Percentiles rank a stretch among this genome's conserved stretches.
Evolutionary conservation across 2,329 filamentous ascomycete species (phyloP).

Genomic region (Cylindrodendrum hubeiense): DNA sequence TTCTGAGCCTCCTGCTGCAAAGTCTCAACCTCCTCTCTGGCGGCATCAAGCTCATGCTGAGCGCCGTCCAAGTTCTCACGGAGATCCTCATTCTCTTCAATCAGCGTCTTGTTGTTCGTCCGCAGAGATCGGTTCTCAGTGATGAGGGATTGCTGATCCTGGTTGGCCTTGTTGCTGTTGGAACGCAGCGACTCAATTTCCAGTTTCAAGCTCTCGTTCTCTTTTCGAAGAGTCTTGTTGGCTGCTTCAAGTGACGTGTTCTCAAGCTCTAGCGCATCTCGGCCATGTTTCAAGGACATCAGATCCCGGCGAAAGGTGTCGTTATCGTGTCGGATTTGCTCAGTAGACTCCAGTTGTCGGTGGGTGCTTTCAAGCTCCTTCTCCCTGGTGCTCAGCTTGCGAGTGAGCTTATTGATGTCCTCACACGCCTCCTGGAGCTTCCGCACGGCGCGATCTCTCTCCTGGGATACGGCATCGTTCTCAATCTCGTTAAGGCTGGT

Average conservation of each 20-base stretch:
- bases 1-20: conserved; percentile 53
- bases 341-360: conserved; percentile 55
- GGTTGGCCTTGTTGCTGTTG: conserved; percentile 56
- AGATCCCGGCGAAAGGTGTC: conserved; percentile 57
- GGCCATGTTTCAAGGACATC: conserved; percentile 53
- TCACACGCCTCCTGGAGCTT: conserved; percentile 72
- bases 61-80: conserved; percentile 55
- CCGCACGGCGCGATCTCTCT: conserved; percentile 74
- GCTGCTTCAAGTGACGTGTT: conserved; percentile 56
- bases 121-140: conserved; percentile 61
- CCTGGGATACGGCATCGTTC: conserved; percentile 71
- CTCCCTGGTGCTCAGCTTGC: conserved; percentile 55
- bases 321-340: conserved; percentile 54
- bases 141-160: conserved; percentile 57
- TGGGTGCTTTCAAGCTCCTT: conserved; percentile 58
- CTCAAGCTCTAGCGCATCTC: conserved; percentile 54
- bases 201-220: conserved; percentile 51
- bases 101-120: conserved; percentile 54
- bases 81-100: conserved; percentile 59
- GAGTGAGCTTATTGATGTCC: conserved; percentile 64
- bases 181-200: conserved; percentile 57
- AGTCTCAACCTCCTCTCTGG: conserved; percentile 55
- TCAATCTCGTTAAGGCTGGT: conserved; percentile 72
- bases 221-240: conserved; percentile 53
- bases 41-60: conserved; percentile 57